Evolutionary conservation across 2,329 filamentous ascomycete species (phyloP), one percentile per base, ranked within the genome.

Genomic region (Talaromyces sp.): DNA sequence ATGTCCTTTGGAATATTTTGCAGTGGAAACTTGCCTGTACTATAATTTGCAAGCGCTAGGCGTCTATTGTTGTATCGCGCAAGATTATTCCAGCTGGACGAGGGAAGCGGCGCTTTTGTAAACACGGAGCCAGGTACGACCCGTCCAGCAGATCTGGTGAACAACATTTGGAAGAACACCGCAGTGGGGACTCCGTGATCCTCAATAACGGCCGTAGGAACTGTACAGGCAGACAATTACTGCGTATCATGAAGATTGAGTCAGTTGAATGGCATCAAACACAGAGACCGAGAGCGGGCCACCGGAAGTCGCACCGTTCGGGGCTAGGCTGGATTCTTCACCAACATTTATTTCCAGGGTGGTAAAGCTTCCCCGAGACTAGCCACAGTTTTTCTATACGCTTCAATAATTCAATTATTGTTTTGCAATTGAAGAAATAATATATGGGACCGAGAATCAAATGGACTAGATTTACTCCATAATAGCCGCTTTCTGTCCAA

Each of bases 141-240:
- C 35, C 51, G 41, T 19, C 40, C 40, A 39, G 21, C 52, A 48
- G 50, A 19, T 28, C 37, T 28, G 39, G 53, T 31, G 53, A 21
- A 31, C 48, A 59, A 39, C 57, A 59, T 59, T 25, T 45, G 40
- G 52, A 51, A 55, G 43, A 25, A 45, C n/a, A 50, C 39, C 28
- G 45, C 45, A 37, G 19, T 8, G 37, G 43, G 5, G 31, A 33
- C 22, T 8, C 35, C 21, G 6, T 5, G 31, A 10, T 17, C 46
- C 39, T 40, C 41, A 57, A 36, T 57, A 51, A 22, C 37, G 55
- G 46, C 25, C 36, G 46, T 52, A 39, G 10, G 19, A 43, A 19
- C 11, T 43, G 22, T 35, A 25, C 37, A 48, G 28, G 17, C 5
- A 13, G 43, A 48, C 28, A 15, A 33, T 28, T 28, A 28, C 25